A percentile compares a stretch with the other conserved stretches of the same genome.
phyloP scores from a whole-genome alignment of 2,329 filamentous ascomycete genomes.

The Lasiodiplodia gonubiensis region DNA sequence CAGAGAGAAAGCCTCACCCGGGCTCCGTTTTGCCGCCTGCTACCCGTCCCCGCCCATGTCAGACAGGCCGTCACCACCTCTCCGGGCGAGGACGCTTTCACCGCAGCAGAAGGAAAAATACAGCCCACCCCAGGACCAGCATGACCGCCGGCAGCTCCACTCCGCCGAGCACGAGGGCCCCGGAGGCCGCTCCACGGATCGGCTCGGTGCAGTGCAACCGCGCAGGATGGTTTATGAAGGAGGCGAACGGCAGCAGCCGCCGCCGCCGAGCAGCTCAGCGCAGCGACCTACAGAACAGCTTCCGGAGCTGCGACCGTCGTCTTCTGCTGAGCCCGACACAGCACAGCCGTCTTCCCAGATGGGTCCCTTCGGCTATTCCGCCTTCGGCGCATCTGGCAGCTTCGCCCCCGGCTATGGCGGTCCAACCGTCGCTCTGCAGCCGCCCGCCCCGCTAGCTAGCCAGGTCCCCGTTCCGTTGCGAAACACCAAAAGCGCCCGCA shows the following conservation, averaged over 20 bases:
- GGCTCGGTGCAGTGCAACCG: slow-evolving; percentile 21
- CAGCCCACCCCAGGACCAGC: slow-evolving; percentile 25
- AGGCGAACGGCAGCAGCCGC: slow-evolving; percentile 25
- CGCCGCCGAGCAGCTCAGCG: slow-evolving; percentile 20
- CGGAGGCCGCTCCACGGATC: slow-evolving; percentile 17
- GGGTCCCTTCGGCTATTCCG: slow-evolving; percentile 25
- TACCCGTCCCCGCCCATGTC: slow-evolving; percentile 61
- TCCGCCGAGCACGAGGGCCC: slow-evolving; percentile 10
- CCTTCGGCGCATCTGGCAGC: slow-evolving; percentile 19
- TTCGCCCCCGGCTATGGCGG: slow-evolving; percentile 19
- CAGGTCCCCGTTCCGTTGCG: slow-evolving; percentile 28
- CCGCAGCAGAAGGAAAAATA: slow-evolving; percentile 28
- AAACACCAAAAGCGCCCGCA: slow-evolving; percentile 44
- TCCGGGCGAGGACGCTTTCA: slow-evolving; percentile 33
- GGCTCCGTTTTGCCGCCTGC: slow-evolving; percentile 35
- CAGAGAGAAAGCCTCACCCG: slow-evolving; percentile 24
- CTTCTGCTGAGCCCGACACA: slow-evolving; percentile 17
- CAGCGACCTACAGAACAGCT: neutral
- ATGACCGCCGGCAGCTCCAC: slow-evolving; percentile 23
- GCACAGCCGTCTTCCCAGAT: slow-evolving; percentile 24
- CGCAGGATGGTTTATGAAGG: slow-evolving; percentile 28
- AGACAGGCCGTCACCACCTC: slow-evolving; percentile 53
- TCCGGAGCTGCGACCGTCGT: slow-evolving; percentile 16
- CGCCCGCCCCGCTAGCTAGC: slow-evolving; percentile 15
- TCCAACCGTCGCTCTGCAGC: slow-evolving; percentile 21